Evolutionary conservation across 1,284 basidiomycete genomes (phyloP).

Genomic region (Golubevia sp.): DNA sequence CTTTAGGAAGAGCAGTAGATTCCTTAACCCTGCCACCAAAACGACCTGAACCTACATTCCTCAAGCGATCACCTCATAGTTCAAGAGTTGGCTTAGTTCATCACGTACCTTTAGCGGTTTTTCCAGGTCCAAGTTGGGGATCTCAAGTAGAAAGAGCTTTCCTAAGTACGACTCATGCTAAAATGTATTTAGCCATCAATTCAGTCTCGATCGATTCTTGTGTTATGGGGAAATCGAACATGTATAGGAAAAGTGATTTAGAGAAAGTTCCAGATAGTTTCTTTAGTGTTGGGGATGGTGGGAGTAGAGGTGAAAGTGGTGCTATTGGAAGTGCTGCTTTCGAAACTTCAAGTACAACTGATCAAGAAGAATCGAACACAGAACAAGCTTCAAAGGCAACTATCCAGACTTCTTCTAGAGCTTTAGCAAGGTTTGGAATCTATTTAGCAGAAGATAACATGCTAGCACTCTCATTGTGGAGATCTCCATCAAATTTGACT

Average conservation of each 20-base stretch:
- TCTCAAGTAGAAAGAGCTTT: constrained; percentile 90
- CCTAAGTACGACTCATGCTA: constrained; percentile 94
- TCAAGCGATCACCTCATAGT: constrained; percentile 20
- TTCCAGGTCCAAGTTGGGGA: constrained; percentile 67
- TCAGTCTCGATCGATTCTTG: constrained; percentile 84
- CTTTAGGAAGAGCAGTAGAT: constrained; percentile 83
- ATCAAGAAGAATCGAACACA: not conserved
- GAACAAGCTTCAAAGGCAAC: constrained; percentile 10
- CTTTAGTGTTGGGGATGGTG: constrained; percentile 37
- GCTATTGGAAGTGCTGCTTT: constrained; percentile 49
- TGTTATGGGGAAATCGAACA: constrained; percentile 94
- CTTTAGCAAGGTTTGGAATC: constrained; percentile 54
- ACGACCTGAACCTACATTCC: constrained; percentile 4
- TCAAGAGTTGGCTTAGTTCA: constrained; percentile 81
- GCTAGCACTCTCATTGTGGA: constrained; percentile 53
- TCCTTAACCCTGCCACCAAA: constrained; percentile 64
- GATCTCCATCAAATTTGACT: constrained; percentile 33
- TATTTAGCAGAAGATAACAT: constrained; percentile 61
- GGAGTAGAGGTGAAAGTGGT: constrained; percentile 32
- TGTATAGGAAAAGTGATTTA: constrained; percentile 88
- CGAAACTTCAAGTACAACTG: constrained; percentile 2
- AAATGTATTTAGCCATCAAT: constrained; percentile 98
- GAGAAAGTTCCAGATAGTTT: constrained; percentile 65
- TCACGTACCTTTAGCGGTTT: constrained; percentile 88
- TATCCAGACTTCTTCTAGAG: constrained; percentile 19